These are phyloP conservation scores for Paraurostyla sp. DNA, from an alignment of 73 alveolate genomes.

Conservation along the genomic window DNA sequence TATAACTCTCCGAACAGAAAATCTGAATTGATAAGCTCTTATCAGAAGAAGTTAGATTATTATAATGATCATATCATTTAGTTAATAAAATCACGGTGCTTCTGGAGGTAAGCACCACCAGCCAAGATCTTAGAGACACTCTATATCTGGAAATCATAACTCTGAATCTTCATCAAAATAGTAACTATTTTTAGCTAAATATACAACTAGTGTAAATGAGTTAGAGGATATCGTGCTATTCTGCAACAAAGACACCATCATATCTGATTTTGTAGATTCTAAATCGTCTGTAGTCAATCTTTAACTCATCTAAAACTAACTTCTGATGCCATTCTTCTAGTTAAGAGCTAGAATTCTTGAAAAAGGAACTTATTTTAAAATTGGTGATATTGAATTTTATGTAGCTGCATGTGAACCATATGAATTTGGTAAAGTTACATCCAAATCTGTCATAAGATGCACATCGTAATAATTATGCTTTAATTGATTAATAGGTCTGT, in stretches of 20 bases:
- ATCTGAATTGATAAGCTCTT: not conserved
- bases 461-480: constrained; percentile 48
- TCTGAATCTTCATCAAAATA: not conserved
- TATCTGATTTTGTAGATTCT: constrained; percentile 10
- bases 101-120: not conserved
- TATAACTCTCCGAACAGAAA: not conserved
- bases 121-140: not conserved
- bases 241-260: constrained; percentile 42
- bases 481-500: not conserved
- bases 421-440: constrained; percentile 68
- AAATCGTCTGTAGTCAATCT: not conserved
- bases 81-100: not conserved
- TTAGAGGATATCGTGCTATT: constrained; percentile 61
- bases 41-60: no score
- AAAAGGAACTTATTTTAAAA: constrained; percentile 30
- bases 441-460: constrained; percentile 53
- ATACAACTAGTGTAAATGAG: constrained; percentile 44
- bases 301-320: not conserved
- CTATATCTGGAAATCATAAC: constrained; percentile 11
- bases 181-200: constrained; percentile 9
- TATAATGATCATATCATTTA: no score
- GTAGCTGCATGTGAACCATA: constrained; percentile 72
- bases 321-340: constrained; percentile 58
- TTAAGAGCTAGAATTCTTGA: constrained; percentile 58
- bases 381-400: constrained; percentile 65